Evolutionary conservation across 768 basidiomycete species (phyloP).

Genomic region (Antrodiella citrinella): DNA sequence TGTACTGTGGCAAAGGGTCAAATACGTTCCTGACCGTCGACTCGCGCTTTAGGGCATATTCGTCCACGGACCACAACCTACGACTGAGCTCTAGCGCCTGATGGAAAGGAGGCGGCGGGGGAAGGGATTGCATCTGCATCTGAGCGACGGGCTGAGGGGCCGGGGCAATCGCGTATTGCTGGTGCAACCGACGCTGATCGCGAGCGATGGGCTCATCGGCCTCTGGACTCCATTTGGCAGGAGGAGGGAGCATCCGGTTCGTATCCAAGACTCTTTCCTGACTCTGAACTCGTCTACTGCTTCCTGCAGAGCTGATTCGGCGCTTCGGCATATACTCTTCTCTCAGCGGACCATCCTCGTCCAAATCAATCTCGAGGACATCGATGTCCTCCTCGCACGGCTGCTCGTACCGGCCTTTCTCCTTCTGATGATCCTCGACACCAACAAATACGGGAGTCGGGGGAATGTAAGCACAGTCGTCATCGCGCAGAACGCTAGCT

Average conservation of each 20-base stretch:
- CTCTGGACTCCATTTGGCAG: conserved; percentile 75
- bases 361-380: conserved; percentile 66
- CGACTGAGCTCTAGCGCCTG: conserved; percentile 25
- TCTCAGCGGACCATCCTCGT: conserved; percentile 74
- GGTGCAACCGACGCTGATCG: conserved; percentile 40
- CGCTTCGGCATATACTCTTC: conserved; percentile 77
- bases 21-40: conserved; percentile 1
- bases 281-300: conserved; percentile 5
- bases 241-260: conserved; percentile 49
- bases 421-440: conserved; percentile 54
- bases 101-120: conserved; percentile 24
- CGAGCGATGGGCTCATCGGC: conserved; percentile 70
- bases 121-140: conserved; percentile 42
- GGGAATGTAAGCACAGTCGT: conserved; percentile 19
- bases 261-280: conserved; percentile 15
- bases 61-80: conserved; percentile 19
- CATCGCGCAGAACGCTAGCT: conserved; percentile 26
- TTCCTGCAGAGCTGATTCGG: conserved; percentile 32
- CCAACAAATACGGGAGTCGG: conserved; percentile 68
- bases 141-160: conserved; percentile 25
- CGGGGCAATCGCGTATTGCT: conserved; percentile 39
- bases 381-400: conserved; percentile 26
- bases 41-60: conserved; percentile 15
- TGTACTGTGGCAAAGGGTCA: background rate
- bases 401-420: conserved; percentile 39